Percentiles rank a stretch among this genome's conserved stretches.
phyloP scores from a whole-genome alignment of 2,329 filamentous ascomycete species.

The Fusarium brachygibbosum region DNA sequence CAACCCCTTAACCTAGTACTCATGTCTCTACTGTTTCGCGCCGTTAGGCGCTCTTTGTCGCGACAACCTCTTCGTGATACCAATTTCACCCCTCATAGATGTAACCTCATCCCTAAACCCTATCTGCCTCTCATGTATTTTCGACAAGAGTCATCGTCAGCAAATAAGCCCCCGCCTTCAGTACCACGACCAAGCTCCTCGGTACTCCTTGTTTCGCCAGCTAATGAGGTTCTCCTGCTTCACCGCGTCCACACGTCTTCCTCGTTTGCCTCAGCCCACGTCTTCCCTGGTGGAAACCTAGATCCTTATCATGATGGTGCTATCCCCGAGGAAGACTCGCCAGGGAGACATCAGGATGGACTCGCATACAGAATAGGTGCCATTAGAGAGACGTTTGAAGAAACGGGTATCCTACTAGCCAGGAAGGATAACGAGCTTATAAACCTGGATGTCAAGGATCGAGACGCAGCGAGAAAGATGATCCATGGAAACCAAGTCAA shows the following conservation, averaged over 20 bases:
- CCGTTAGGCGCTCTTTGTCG: slow-evolving; percentile 31
- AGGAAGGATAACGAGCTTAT: slow-evolving; percentile 68
- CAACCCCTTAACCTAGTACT: background rate
- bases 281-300: slow-evolving; percentile 93
- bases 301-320: slow-evolving; percentile 81
- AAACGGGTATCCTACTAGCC: slow-evolving; percentile 89
- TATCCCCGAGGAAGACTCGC: slow-evolving; percentile 61
- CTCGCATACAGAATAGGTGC: slow-evolving; percentile 83
- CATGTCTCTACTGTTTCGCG: slow-evolving; percentile 36
- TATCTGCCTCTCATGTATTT: slow-evolving; percentile 31
- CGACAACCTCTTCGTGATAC: slow-evolving; percentile 17
- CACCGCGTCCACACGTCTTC: slow-evolving; percentile 86
- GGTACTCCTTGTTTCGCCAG: slow-evolving; percentile 85
- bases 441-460: slow-evolving; percentile 69
- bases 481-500: slow-evolving; percentile 76
- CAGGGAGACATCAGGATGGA: slow-evolving; percentile 76
- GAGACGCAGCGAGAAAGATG: slow-evolving; percentile 74
- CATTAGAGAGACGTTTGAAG: slow-evolving; percentile 93
- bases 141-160: slow-evolving; percentile 24
- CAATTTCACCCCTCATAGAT: slow-evolving; percentile 5
- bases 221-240: slow-evolving; percentile 88
- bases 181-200: slow-evolving; percentile 77
- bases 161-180: slow-evolving; percentile 48
- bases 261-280: slow-evolving; percentile 91
- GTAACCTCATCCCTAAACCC: slow-evolving; percentile 12